Evolutionary conservation across 495 filamentous ascomycete species (phyloP), one percentile per base, ranked within the genome.

Genomic region (Annulohypoxylon nitens): DNA sequence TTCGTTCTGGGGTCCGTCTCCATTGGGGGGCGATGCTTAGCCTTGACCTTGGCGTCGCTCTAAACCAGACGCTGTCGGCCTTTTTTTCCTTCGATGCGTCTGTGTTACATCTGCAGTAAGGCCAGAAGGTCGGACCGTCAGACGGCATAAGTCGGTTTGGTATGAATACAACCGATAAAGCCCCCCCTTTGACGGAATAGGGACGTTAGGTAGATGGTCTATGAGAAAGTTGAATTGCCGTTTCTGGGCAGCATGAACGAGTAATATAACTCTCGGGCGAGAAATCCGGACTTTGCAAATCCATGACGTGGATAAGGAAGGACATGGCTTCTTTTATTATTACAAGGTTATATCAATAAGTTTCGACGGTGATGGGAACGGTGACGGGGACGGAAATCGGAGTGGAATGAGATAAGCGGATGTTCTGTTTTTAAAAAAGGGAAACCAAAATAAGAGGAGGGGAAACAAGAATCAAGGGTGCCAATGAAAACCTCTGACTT

Each of bases 251-350:
- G 51, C 51, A 55, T 55, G 11, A 34, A 55, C 26, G 26, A 20
- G 37, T 33, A 65, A 43, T 57, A 57, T 26, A 51, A 64, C 47
- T 51, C 34, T 64, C 48, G 50, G 58, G 36, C 58, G 39, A 61
- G 11, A 51, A n/a, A 60, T 14, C 57, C 20, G 36, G 57, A 60
- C 57, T 41, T 11, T 6, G 30, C 9, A 12, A 12, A 43, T 2
- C 20, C 10, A 34, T 33, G 23, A 51, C 48, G 20, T 51, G 10
- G 25, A n/a, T 30, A 33, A 33, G 25, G 11, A 54, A 30, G 30
- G 30, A 30, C 30, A 30, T 6, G 30, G 11, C 8, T 8, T n/a
- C 4, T n/a, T 30, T 30, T 54, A 16, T 54, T 54, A 54, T 54
- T n/a, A 30, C 50, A 54, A 33, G 50, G 50, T n/a, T n/a, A 34